phyloP scores from a whole-genome alignment of 768 basidiomycete genomes.

The Leccinum subgranulosum region DNA sequence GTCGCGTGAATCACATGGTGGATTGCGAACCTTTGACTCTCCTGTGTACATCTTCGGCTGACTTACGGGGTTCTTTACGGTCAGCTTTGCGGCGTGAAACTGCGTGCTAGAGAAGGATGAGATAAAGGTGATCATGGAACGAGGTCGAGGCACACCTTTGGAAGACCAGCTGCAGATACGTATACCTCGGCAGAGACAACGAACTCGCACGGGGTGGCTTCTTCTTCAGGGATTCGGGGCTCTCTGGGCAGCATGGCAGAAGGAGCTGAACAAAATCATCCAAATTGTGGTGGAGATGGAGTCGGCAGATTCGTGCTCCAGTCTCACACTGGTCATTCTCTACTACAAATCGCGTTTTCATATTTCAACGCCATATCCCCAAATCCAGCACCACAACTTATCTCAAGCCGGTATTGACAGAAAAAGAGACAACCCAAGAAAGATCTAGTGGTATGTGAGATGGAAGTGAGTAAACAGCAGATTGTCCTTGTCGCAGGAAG shows the following conservation, averaged over 20 bases:
- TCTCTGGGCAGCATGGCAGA: constrained; percentile 14
- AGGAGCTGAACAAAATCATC: not conserved
- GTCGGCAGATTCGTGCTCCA: not conserved
- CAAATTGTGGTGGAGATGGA: not conserved
- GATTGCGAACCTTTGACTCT: constrained; percentile 57
- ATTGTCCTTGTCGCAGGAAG: constrained; percentile 15
- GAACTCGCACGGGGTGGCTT: constrained; percentile 43
- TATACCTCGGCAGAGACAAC: constrained; percentile 62
- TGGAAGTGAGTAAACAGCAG: constrained; percentile 11
- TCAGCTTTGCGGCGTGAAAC: constrained; percentile 53
- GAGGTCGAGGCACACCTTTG: constrained; percentile 48
- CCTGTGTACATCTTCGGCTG: constrained; percentile 42
- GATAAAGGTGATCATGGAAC: not conserved
- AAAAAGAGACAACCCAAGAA: constrained; percentile 4
- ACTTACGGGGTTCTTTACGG: constrained; percentile 41
- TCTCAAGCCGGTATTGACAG: constrained; percentile 11
- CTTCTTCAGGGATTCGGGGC: constrained; percentile 3
- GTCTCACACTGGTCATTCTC: not conserved
- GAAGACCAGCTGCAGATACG: constrained; percentile 48
- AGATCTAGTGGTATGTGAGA: constrained; percentile 10
- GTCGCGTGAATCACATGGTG: not conserved
- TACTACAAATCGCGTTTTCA: constrained; percentile 2
- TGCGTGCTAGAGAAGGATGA: constrained; percentile 36
- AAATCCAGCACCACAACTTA: constrained; percentile 3
- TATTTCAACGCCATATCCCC: not conserved